These are phyloP conservation scores for Fusarium citri DNA, from an alignment of 2,329 filamentous ascomycete genomes.

Conservation along the genomic window DNA sequence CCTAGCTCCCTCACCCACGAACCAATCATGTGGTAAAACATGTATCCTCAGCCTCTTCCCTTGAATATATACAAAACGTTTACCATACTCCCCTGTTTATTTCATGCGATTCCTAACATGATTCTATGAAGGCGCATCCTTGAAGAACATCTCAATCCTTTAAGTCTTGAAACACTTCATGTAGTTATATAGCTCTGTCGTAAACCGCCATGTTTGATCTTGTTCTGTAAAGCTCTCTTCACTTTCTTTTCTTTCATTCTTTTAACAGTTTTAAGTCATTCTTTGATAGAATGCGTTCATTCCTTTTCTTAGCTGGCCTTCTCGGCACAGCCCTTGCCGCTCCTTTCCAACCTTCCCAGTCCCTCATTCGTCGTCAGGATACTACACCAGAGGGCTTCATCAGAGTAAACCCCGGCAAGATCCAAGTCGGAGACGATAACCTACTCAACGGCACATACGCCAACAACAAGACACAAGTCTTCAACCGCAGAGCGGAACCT, in stretches of 20 bases:
- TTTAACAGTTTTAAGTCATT: constrained; percentile 14
- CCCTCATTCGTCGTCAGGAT: constrained; percentile 18
- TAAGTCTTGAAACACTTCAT: not conserved
- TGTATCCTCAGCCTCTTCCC: constrained; percentile 29
- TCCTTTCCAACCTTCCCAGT: constrained; percentile 13
- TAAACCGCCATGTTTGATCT: not conserved
- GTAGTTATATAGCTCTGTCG: constrained; percentile 21
- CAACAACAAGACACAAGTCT: constrained; percentile 18
- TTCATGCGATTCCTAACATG: constrained; percentile 22
- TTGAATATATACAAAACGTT: constrained; percentile 37
- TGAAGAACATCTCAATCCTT: not conserved
- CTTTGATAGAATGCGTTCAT: constrained; percentile 42
- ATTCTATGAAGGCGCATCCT: not conserved
- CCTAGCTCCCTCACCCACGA: constrained; percentile 3
- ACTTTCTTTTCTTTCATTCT: constrained; percentile 14
- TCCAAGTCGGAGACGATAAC: constrained; percentile 54
- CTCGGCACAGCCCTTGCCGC: constrained; percentile 33
- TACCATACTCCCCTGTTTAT: constrained; percentile 8
- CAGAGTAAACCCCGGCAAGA: constrained; percentile 49
- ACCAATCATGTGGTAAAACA: constrained; percentile 16
- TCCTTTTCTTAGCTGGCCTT: constrained; percentile 38
- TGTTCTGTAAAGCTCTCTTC: not conserved
- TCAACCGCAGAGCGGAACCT: constrained; percentile 6
- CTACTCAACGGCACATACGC: constrained; percentile 54
- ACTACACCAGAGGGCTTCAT: constrained; percentile 46